Conservation (phyloP, 805 yeast species). For the Cyberlindnera veronae region DNA sequence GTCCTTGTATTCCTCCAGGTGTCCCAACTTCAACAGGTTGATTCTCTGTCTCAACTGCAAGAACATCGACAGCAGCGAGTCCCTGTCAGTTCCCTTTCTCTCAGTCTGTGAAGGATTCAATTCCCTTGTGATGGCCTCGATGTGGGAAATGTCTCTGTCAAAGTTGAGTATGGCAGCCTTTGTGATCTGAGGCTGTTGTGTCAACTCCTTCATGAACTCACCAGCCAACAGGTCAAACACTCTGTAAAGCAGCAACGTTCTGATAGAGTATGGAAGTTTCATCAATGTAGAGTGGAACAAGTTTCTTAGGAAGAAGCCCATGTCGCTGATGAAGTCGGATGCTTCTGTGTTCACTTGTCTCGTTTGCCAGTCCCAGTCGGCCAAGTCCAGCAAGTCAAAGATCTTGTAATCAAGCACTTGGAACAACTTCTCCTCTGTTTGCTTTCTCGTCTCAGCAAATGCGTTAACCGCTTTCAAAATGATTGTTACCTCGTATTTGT, state of each 20-base stretch:
- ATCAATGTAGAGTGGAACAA: slow-evolving; percentile 82
- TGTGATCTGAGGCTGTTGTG: slow-evolving; percentile 44
- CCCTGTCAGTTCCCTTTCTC: slow-evolving; percentile 26
- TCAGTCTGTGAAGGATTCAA: slow-evolving; percentile 29
- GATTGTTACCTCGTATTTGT: slow-evolving; percentile 37
- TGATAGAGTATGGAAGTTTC: slow-evolving; percentile 72
- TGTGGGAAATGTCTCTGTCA: slow-evolving; percentile 71
- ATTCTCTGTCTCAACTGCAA: slow-evolving; percentile 78
- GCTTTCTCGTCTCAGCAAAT: slow-evolving; percentile 57
- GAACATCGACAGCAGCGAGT: slow-evolving; percentile 68
- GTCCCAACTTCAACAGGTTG: slow-evolving; percentile 62
- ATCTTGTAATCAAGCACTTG: slow-evolving; percentile 79
- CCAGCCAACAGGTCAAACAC: slow-evolving; percentile 83
- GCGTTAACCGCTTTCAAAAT: slow-evolving; percentile 49
- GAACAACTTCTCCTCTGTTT: slow-evolving; percentile 78
- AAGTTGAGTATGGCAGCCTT: slow-evolving; percentile 73
- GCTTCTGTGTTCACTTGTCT: slow-evolving; percentile 53
- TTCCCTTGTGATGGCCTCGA: slow-evolving; percentile 49
- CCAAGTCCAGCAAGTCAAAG: slow-evolving; percentile 74
- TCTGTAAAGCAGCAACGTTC: slow-evolving; percentile 76
- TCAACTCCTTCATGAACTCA: slow-evolving; percentile 58
- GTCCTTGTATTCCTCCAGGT: slow-evolving; percentile 59
- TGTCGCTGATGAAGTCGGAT: slow-evolving; percentile 70
- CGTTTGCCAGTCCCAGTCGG: slow-evolving; percentile 82
- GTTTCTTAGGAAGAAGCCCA: slow-evolving; percentile 80